phyloP scores from a whole-genome alignment of 1,284 basidiomycete genomes.

The Ustilago loliicola region DNA sequence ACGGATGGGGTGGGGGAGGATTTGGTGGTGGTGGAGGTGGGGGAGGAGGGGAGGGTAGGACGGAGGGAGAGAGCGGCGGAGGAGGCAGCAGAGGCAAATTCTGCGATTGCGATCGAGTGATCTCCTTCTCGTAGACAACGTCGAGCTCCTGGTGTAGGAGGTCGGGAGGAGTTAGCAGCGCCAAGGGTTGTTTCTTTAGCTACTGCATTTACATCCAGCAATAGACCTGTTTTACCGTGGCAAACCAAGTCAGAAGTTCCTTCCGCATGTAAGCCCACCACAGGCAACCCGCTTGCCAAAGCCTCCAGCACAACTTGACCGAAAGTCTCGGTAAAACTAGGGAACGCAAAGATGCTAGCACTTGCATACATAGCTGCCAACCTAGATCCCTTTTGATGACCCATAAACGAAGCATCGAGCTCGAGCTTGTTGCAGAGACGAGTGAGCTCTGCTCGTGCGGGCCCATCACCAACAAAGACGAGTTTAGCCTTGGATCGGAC shows the following conservation, averaged over 20 bases:
- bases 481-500: constrained; percentile 72
- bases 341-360: constrained; percentile 75
- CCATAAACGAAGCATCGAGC: constrained; percentile 74
- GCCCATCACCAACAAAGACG: constrained; percentile 76
- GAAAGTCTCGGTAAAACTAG: constrained; percentile 75
- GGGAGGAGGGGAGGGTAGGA: constrained; percentile 5
- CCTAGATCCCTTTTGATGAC: constrained; percentile 71
- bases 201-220: constrained; percentile 64
- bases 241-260: constrained; percentile 75
- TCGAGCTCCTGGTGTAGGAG: constrained; percentile 29
- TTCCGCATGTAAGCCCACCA: constrained; percentile 75
- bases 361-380: constrained; percentile 73
- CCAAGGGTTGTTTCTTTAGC: constrained; percentile 29
- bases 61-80: constrained; percentile 22
- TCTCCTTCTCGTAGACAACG: background rate
- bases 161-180: constrained; percentile 2
- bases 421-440: constrained; percentile 71
- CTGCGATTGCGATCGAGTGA: constrained; percentile 18
- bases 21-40: constrained; percentile 11
- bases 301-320: constrained; percentile 76
- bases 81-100: constrained; percentile 42
- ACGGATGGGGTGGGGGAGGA: constrained; percentile 8
- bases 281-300: constrained; percentile 75
- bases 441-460: constrained; percentile 73
- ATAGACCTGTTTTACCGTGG: constrained; percentile 73